Conservation (phyloP, 1,139 yeast genomes). For the Candida tropicalis region DNA sequence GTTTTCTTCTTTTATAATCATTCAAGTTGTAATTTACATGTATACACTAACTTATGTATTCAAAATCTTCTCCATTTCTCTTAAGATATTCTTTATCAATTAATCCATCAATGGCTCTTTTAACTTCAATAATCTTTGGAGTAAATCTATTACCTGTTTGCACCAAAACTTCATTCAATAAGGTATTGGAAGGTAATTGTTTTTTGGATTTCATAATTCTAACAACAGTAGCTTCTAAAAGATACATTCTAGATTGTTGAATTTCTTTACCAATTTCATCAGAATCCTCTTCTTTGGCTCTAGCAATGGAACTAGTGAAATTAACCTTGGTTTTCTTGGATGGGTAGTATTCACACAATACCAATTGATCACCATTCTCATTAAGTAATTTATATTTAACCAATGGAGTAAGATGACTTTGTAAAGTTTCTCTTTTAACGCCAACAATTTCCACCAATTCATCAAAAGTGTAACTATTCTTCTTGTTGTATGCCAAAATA, state of each 20-base stretch:
- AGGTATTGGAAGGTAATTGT: slow-evolving; percentile 71
- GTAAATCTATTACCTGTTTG: slow-evolving; percentile 84
- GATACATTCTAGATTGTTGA: slow-evolving; percentile 83
- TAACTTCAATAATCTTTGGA: slow-evolving; percentile 84
- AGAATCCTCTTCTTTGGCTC: slow-evolving; percentile 58
- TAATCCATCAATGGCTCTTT: slow-evolving; percentile 80
- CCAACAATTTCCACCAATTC: slow-evolving; percentile 71
- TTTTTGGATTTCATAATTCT: slow-evolving; percentile 96
- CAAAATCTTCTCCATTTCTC: slow-evolving; percentile 78
- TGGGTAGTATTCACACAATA: slow-evolving; percentile 79
- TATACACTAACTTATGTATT: slow-evolving; percentile 69
- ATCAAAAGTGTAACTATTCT: slow-evolving; percentile 57
- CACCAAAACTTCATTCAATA: slow-evolving; percentile 86
- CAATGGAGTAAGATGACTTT: slow-evolving; percentile 76
- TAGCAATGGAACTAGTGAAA: slow-evolving; percentile 70
- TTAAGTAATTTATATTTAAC: slow-evolving; percentile 71
- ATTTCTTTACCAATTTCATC: slow-evolving; percentile 85
- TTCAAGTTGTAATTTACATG: too few species aligned
- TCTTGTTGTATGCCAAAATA: slow-evolving; percentile 74
- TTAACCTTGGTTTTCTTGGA: slow-evolving; percentile 85
- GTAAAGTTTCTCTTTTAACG: slow-evolving; percentile 64
- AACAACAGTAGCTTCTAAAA: slow-evolving; percentile 90
- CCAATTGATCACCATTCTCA: slow-evolving; percentile 52
- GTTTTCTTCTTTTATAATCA: too few species aligned
- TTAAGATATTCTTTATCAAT: slow-evolving; percentile 85